phyloP scores from a whole-genome alignment of 202 grass and related monocot species.

The Dendrocalamus latiflorus region DNA sequence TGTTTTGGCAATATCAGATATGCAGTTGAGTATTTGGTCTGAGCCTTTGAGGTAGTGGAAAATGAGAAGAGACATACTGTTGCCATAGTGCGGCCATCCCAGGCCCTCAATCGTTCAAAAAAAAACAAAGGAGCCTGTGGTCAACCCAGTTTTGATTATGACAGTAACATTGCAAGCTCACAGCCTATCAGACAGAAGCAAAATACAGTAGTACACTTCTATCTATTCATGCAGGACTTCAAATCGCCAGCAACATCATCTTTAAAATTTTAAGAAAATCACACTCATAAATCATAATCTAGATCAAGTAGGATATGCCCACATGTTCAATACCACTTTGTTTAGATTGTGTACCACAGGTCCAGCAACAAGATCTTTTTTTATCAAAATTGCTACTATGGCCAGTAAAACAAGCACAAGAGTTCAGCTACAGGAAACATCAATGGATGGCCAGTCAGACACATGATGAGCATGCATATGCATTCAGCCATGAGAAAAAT shows the following conservation, averaged over 20 bases:
- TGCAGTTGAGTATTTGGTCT: not conserved
- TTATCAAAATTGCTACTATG: not conserved
- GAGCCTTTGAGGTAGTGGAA: not conserved
- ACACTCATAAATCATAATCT: not conserved
- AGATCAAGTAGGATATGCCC: not conserved
- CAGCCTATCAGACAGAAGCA: not conserved
- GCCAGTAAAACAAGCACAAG: not conserved
- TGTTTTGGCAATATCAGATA: not conserved
- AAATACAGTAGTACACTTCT: not conserved
- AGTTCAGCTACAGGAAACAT: not conserved
- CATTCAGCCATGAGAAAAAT: not conserved
- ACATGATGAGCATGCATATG: not conserved
- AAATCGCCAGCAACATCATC: not conserved
- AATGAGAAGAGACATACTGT: not conserved
- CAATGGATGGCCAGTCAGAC: not conserved
- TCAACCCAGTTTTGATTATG: not conserved
- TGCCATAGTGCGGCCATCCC: not conserved
- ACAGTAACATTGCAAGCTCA: not conserved
- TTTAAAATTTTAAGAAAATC: not conserved
- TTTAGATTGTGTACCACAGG: not conserved
- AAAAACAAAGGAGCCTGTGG: not conserved
- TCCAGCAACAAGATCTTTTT: not conserved
- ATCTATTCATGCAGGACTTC: not conserved
- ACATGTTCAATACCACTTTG: not conserved
- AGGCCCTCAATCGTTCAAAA: not conserved